Conservation (phyloP, 164 flowering plant genomes). For the Buxus sempervirens region DNA sequence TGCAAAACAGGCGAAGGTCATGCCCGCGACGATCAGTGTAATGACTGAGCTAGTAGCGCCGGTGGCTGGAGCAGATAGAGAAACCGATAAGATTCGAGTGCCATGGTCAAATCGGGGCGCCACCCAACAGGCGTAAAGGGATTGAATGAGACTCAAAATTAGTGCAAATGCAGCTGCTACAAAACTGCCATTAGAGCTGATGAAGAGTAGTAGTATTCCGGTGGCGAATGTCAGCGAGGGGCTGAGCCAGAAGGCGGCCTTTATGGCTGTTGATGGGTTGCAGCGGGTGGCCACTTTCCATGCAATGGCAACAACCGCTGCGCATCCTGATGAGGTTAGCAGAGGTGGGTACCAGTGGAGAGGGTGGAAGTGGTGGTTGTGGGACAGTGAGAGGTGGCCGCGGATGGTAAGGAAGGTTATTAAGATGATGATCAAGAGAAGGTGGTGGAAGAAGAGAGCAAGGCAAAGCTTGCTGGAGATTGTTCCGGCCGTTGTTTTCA, state of each 20-base stretch:
- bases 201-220: too few relatives aligned
- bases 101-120: constrained; percentile 34
- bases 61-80: constrained; percentile 24
- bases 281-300: constrained; percentile 32
- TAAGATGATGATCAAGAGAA: constrained; percentile 29
- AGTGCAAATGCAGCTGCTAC: constrained; percentile 27
- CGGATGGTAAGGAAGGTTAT: constrained; percentile 32
- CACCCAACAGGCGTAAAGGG: constrained; percentile 56
- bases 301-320: constrained; percentile 28
- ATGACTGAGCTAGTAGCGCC: constrained; percentile 9
- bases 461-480: constrained; percentile 19
- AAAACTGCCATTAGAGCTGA: constrained; percentile 28
- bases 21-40: constrained; percentile 15
- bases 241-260: constrained; percentile 47
- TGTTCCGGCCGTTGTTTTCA: constrained; percentile 8
- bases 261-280: constrained; percentile 34
- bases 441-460: constrained; percentile 37
- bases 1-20: constrained; percentile 28
- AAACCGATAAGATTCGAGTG: constrained; percentile 22
- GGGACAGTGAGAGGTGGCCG: constrained; percentile 19
- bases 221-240: too few relatives aligned
- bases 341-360: constrained; percentile 48
- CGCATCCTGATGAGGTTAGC: constrained; percentile 29
- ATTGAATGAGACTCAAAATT: constrained; percentile 32
- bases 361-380: constrained; percentile 34